Evolutionary conservation across 495 filamentous ascomycete species (phyloP).

Genomic region (Parathielavia hyrcaniae): DNA sequence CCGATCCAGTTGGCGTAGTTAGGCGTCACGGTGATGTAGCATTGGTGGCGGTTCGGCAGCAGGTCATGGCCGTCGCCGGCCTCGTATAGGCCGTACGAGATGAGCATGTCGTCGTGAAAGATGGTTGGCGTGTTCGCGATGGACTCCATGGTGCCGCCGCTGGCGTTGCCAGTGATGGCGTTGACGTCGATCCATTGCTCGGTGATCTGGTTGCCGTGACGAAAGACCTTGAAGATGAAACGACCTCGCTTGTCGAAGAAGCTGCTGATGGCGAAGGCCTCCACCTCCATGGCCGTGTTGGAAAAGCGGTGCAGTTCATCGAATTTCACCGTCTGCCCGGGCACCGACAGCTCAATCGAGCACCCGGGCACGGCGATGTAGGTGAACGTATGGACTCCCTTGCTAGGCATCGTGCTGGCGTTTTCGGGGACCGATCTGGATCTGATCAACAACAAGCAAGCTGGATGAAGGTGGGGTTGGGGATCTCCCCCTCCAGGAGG

Average conservation of each 20-base stretch:
- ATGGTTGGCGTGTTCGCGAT: constrained; percentile 42
- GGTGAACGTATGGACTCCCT: constrained; percentile 44
- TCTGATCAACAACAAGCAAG: background rate
- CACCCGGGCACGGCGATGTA: constrained; percentile 44
- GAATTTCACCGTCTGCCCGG: constrained; percentile 32
- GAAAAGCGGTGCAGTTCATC: constrained; percentile 33
- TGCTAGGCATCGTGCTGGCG: constrained; percentile 43
- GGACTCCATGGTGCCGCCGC: constrained; percentile 43
- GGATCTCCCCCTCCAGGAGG: background rate
- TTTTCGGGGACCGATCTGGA: background rate
- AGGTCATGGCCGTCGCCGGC: constrained; percentile 39
- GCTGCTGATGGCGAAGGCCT: constrained; percentile 37
- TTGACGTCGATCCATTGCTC: constrained; percentile 45
- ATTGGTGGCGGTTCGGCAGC: constrained; percentile 46
- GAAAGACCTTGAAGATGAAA: constrained; percentile 44
- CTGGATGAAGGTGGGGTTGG: background rate
- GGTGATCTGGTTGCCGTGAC: constrained; percentile 34
- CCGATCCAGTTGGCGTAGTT: constrained; percentile 45
- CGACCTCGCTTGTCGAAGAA: constrained; percentile 43
- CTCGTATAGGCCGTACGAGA: constrained; percentile 50
- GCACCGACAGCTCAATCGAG: constrained; percentile 43
- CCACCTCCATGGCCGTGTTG: constrained; percentile 43
- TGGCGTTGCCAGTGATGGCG: constrained; percentile 42
- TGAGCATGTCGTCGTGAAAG: constrained; percentile 28
- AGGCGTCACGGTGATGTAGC: constrained; percentile 46